Conservation (phyloP, 1,284 basidiomycete genomes). For the Lentinus polychrous region DNA sequence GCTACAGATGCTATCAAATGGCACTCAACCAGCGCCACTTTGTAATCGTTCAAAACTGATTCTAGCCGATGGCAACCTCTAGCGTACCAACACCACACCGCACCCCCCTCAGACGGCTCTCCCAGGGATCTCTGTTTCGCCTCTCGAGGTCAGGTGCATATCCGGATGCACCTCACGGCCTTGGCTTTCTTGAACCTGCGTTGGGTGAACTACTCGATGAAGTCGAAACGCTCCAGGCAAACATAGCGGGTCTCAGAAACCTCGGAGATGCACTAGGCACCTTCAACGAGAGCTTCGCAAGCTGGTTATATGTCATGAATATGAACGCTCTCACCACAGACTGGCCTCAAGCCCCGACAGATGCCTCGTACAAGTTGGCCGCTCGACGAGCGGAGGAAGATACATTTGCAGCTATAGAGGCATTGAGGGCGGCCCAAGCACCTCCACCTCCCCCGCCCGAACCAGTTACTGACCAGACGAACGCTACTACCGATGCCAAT, state of each 20-base stretch:
- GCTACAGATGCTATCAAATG: no score
- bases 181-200: constrained; percentile 82
- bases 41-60: no score
- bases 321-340: constrained; percentile 93
- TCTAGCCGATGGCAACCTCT: constrained; percentile 16
- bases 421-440: constrained; percentile 20
- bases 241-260: constrained; percentile 64
- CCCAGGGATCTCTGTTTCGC: constrained; percentile 84
- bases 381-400: constrained; percentile 45
- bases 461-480: constrained; percentile 35
- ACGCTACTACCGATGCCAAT: constrained; percentile 27
- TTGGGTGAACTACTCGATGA: constrained; percentile 86
- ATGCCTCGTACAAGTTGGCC: constrained; percentile 54
- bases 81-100: constrained; percentile 38
- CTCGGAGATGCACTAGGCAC: constrained; percentile 73
- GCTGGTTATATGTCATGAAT: constrained; percentile 86
- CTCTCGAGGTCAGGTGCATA: constrained; percentile 69
- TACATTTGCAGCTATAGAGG: constrained; percentile 23
- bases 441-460: constrained; percentile 10
- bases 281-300: constrained; percentile 93
- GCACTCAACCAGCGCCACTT: no score
- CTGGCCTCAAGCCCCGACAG: constrained; percentile 77
- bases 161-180: constrained; percentile 72
- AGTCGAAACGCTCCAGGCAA: constrained; percentile 70
- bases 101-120: constrained; percentile 84